Conservation (phyloP, 176 grass and related monocot species). For the Themeda triandra region DNA sequence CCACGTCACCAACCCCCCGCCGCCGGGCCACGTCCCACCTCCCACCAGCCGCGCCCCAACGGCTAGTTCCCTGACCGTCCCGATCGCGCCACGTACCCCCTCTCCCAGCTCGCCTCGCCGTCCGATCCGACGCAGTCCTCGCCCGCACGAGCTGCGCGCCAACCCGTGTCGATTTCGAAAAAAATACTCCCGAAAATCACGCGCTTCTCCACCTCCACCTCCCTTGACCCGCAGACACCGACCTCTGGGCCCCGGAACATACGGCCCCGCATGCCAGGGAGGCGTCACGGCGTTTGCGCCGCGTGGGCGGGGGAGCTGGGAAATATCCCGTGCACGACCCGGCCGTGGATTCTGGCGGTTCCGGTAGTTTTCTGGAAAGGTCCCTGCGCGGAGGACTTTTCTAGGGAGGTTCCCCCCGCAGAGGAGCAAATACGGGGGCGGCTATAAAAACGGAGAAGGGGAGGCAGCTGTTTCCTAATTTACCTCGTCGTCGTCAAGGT, state of each 20-base stretch:
- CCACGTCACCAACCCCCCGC: constrained; percentile 22
- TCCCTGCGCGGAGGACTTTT: not conserved
- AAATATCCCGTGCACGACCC: not conserved
- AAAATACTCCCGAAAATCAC: not conserved
- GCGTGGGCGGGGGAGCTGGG: not conserved
- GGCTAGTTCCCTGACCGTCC: not conserved
- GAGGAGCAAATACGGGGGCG: not conserved
- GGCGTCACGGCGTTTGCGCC: rapidly evolving
- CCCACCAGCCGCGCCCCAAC: constrained; percentile 6
- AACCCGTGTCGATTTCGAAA: constrained; percentile 25
- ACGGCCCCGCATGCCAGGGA: not conserved
- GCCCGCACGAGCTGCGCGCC: constrained; percentile 20
- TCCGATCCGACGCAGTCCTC: constrained; percentile 27
- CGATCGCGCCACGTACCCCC: constrained; percentile 36
- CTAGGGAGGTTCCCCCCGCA: constrained; percentile 1
- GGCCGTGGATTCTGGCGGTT: constrained; percentile 36
- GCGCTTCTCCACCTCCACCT: rapidly evolving
- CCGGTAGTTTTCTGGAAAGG: constrained; percentile 26
- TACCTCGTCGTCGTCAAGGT: not conserved
- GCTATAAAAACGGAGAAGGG: constrained; percentile 22
- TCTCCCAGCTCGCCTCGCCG: not conserved
- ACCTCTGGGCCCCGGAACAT: rapidly evolving
- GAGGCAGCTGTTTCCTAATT: constrained; percentile 29
- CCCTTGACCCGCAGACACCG: rapidly evolving
- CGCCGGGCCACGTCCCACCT: not conserved